Evolutionary conservation across 805 yeast genomes (phyloP).

Genomic region (Pichia thaimueangensis): DNA sequence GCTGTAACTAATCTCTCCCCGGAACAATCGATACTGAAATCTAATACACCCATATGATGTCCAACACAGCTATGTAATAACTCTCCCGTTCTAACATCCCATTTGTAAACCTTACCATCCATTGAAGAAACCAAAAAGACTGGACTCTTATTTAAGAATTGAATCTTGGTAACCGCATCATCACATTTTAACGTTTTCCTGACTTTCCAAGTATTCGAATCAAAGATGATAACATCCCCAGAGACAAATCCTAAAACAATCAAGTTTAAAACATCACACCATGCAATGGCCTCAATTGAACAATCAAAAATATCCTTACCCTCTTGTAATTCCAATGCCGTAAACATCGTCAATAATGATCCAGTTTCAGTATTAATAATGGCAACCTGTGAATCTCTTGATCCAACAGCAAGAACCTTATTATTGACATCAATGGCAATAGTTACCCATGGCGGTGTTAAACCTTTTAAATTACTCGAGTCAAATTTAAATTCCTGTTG

Average conservation of each 20-base stretch:
- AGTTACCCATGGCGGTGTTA: constrained; percentile 84
- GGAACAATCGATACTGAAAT: constrained; percentile 61
- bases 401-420: constrained; percentile 67
- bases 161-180: constrained; percentile 81
- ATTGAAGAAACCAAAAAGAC: constrained; percentile 64
- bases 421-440: constrained; percentile 40
- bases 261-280: constrained; percentile 54
- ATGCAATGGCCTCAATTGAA: constrained; percentile 73
- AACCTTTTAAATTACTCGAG: constrained; percentile 63
- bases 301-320: constrained; percentile 57
- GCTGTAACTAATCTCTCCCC: constrained; percentile 79
- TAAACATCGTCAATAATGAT: constrained; percentile 55
- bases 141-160: constrained; percentile 53
- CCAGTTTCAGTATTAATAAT: constrained; percentile 77
- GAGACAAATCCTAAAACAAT: constrained; percentile 87
- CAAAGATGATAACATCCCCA: constrained; percentile 80
- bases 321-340: constrained; percentile 52
- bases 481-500: constrained; percentile 61
- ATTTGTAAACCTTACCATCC: constrained; percentile 80
- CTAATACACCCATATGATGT: constrained; percentile 90
- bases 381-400: constrained; percentile 79
- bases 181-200: constrained; percentile 62
- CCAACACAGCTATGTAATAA: constrained; percentile 78
- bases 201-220: constrained; percentile 79
- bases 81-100: constrained; percentile 85